Evolutionary conservation across 2,329 filamentous ascomycete genomes (phyloP).

Genomic region (Ophiognomonia clavigignenti-juglandacearum): DNA sequence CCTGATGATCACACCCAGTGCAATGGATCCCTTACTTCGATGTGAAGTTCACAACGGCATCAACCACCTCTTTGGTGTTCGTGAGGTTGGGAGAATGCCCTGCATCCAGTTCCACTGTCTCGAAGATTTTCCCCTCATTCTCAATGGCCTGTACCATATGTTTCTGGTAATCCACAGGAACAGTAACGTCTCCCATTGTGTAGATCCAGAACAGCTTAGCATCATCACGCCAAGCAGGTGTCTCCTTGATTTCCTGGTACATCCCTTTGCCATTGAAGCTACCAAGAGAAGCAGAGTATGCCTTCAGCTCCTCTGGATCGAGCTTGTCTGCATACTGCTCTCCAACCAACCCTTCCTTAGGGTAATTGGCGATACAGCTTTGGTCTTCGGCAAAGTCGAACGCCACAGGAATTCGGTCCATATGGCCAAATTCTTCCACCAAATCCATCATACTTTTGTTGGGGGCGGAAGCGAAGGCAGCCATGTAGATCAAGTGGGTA

Average conservation of each 20-base stretch:
- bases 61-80: constrained; percentile 6
- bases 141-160: constrained; percentile 7
- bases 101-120: constrained; percentile 9
- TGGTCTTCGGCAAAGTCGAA: constrained; percentile 6
- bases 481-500: constrained; percentile 18
- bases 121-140: background rate
- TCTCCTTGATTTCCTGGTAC: background rate
- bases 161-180: constrained; percentile 11
- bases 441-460: constrained; percentile 3
- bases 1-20: too few species aligned
- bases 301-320: background rate
- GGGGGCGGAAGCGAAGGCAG: constrained; percentile 8
- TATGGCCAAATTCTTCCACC: background rate
- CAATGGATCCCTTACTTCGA: too few species aligned
- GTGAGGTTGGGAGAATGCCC: constrained; percentile 12
- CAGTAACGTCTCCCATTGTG: background rate
- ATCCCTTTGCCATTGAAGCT: constrained; percentile 2
- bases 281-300: background rate
- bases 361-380: background rate
- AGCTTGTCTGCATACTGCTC: background rate
- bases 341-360: background rate
- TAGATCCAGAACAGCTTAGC: constrained; percentile 7
- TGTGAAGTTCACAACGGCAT: background rate
- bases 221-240: constrained; percentile 5
- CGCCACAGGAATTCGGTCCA: background rate